Conservation (phyloP, 495 filamentous ascomycete species). For the Penicillium roqueforti region DNA sequence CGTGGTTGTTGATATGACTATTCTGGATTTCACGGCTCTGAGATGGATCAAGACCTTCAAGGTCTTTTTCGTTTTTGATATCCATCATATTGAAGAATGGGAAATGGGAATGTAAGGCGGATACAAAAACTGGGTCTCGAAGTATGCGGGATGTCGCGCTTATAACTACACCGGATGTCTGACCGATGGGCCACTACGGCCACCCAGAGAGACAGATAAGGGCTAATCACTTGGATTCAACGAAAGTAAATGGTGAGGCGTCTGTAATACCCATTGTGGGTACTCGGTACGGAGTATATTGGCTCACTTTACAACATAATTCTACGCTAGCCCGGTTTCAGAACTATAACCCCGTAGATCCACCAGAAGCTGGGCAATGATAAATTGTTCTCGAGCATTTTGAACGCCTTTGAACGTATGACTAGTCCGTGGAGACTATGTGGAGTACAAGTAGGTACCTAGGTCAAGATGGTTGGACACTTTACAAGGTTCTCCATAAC, state of each 20-base stretch:
- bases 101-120: not conserved
- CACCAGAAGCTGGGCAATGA: not conserved
- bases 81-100: not conserved
- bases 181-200: not conserved
- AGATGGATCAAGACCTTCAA: not conserved
- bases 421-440: not conserved
- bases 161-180: not conserved
- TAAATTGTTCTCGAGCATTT: not conserved
- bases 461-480: not conserved
- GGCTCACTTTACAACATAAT: not conserved
- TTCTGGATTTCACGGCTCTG: not conserved
- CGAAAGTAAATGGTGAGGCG: not conserved
- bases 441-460: not conserved
- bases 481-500: not conserved
- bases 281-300: not conserved
- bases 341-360: not conserved
- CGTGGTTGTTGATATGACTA: not conserved
- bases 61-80: slow-evolving; percentile 7
- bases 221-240: not conserved
- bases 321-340: not conserved
- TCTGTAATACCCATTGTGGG: not conserved
- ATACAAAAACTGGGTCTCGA: not conserved
- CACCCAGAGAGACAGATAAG: not conserved
- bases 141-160: not conserved
- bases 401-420: not conserved